Conservation (phyloP, 2,329 filamentous ascomycete species). For the Endocalyx cinctus region DNA sequence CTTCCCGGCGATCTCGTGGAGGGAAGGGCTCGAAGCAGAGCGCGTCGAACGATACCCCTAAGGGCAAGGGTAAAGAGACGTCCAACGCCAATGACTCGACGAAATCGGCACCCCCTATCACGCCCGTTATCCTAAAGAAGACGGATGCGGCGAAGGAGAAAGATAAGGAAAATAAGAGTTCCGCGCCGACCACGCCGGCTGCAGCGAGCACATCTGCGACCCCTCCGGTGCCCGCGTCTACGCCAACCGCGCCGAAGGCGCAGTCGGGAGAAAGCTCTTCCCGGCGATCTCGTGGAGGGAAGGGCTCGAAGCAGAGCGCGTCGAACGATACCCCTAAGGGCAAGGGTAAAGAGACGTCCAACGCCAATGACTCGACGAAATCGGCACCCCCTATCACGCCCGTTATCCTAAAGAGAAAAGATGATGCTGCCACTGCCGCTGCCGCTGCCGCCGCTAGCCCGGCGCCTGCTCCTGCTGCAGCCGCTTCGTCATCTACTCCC, state of each 20-base stretch:
- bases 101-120: slow-evolving; percentile 22
- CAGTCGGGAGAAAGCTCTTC: slow-evolving; percentile 29
- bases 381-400: slow-evolving; percentile 21
- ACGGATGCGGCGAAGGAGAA: too few relatives aligned
- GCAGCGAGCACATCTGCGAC: slow-evolving; percentile 15
- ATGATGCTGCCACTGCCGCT: too few relatives aligned
- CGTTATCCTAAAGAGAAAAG: slow-evolving; percentile 25
- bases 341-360: slow-evolving; percentile 21
- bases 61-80: slow-evolving; percentile 20
- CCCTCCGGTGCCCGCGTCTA: slow-evolving; percentile 15
- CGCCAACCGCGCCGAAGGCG: slow-evolving; percentile 25
- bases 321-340: slow-evolving; percentile 19
- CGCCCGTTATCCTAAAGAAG: slow-evolving; percentile 25
- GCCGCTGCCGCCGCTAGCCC: too few relatives aligned
- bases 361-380: slow-evolving; percentile 19
- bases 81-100: slow-evolving; percentile 11
- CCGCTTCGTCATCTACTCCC: slow-evolving; percentile 21
- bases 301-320: slow-evolving; percentile 29
- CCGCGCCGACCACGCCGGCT: too few relatives aligned
- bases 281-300: slow-evolving; percentile 28
- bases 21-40: slow-evolving; percentile 30
- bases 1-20: slow-evolving; percentile 24
- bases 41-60: slow-evolving; percentile 20
- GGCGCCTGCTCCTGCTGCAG: too few relatives aligned
- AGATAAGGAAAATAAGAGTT: too few relatives aligned